Base-by-base conservation (phyloP, 23 red algal species). In the Gracilaria domingensis region DNA sequence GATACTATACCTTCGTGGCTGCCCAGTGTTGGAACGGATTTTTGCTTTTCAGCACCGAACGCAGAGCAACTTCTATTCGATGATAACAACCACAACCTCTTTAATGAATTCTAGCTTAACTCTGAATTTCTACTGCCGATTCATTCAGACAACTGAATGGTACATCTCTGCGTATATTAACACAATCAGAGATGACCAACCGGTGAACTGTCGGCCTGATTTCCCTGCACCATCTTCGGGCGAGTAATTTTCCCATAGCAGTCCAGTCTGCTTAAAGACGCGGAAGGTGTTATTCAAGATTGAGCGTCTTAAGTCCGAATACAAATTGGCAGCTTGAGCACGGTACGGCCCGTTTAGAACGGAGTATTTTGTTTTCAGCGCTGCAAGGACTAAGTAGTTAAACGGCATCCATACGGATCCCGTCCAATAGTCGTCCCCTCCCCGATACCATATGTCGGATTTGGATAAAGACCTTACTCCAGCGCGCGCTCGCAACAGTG, bases 391-490 rank as follows among this genome's bases (percentile, higher is more conserved):
- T 21, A 99, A 81, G 58, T 94, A 99, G 51, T 96, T 96, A 58
- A 99, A 85, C 0, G 97, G 93, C 77, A 99, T 88, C 97, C 97
- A 99, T 35, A 96, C 87, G 20, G 97, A 93, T 33, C 97, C 97
- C 2, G 97, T 99, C 97, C 97, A 99, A 80, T 99, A 99, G 57
- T 89, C 83, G 65, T 99, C 91, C 26, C 92, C 95, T 87, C 65
- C 57, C 35, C 88, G 73, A 66, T 96, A 89, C 80, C 77, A 95
- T 23, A 53, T 66, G 26, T 91, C 84, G 34, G 57, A 59, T 37
- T 42, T 73, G 0, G 93, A 96, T 26, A 99, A 88, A 7, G 97
- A 99, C 1, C 97, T 87, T 48, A 99, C 24, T 36, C 97, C 97
- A 25, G 85, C 94, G 1, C 1, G 26, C 12, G 61, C 40, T 33